Evolutionary conservation across 768 basidiomycete species (phyloP).

Genomic region (Trametes punicea): DNA sequence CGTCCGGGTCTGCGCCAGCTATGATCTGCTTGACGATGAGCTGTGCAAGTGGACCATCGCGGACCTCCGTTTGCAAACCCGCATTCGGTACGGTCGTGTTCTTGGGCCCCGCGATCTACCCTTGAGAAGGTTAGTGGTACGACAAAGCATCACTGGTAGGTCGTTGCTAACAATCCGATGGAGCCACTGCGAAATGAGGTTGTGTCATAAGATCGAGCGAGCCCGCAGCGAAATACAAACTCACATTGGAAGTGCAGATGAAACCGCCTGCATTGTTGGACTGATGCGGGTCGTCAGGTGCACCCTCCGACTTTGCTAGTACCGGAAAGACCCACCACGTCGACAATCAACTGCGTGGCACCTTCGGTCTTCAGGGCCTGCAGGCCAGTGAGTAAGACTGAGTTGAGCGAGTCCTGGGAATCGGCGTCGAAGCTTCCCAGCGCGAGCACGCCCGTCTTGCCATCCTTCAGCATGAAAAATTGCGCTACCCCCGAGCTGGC

Average conservation of each 20-base stretch:
- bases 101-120: slow-evolving; percentile 48
- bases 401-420: slow-evolving; percentile 40
- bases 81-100: slow-evolving; percentile 51
- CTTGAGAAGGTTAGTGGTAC: neutral
- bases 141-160: neutral
- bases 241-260: slow-evolving; percentile 58
- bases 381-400: slow-evolving; percentile 45
- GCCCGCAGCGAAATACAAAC: too few relatives aligned
- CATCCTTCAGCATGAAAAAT: slow-evolving; percentile 53
- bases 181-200: slow-evolving; percentile 31
- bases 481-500: slow-evolving; percentile 50
- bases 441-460: slow-evolving; percentile 52
- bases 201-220: neutral
- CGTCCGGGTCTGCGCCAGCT: slow-evolving; percentile 41
- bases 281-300: neutral
- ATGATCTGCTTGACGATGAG: slow-evolving; percentile 45
- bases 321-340: slow-evolving; percentile 36
- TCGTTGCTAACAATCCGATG: slow-evolving; percentile 35
- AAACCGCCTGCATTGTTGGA: slow-evolving; percentile 39
- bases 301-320: too few relatives aligned
- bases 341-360: slow-evolving; percentile 52
- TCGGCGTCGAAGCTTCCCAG: slow-evolving; percentile 55
- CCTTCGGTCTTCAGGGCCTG: slow-evolving; percentile 44
- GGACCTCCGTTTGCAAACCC: slow-evolving; percentile 48
- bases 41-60: slow-evolving; percentile 48